A percentile compares a stretch with the other conserved stretches of the same genome.
Evolutionary conservation across 1,139 yeast species (phyloP).

Genomic region (Blastobotrys persicus): DNA sequence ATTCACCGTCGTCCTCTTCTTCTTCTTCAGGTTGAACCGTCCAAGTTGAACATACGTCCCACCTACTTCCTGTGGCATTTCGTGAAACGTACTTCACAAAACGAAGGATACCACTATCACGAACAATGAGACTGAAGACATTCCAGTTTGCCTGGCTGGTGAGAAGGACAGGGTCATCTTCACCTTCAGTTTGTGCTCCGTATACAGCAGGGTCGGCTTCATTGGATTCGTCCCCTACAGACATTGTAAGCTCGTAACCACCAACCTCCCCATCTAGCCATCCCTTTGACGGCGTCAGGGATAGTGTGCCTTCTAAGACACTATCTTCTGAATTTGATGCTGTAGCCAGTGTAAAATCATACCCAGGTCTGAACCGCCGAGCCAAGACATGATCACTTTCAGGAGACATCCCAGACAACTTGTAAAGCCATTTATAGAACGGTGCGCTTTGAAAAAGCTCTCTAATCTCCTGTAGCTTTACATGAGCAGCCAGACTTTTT

Average conservation of each 20-base stretch:
- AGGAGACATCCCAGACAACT: slow-evolving; percentile 63
- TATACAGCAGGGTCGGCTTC: slow-evolving; percentile 33
- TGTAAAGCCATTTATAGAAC: slow-evolving; percentile 68
- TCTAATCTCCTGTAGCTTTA: slow-evolving; percentile 53
- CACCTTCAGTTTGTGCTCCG: slow-evolving; percentile 47
- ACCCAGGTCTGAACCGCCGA: slow-evolving; percentile 92
- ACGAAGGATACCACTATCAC: slow-evolving; percentile 82
- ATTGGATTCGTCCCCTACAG: slow-evolving; percentile 28
- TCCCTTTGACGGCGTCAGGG: slow-evolving; percentile 73
- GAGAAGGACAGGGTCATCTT: slow-evolving; percentile 76
- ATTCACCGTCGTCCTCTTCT: slow-evolving; percentile 35
- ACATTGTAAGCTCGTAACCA: slow-evolving; percentile 86
- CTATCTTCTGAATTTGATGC: slow-evolving; percentile 37
- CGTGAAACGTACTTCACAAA: slow-evolving; percentile 90
- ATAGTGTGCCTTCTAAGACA: slow-evolving; percentile 65
- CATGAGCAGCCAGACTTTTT: slow-evolving; percentile 22
- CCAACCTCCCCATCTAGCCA: slow-evolving; percentile 91
- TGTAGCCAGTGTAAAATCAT: slow-evolving; percentile 90
- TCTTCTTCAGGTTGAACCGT: slow-evolving; percentile 51
- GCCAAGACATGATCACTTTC: slow-evolving; percentile 66
- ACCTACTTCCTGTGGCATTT: slow-evolving; percentile 85
- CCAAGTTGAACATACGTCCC: slow-evolving; percentile 89
- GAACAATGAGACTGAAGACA: slow-evolving; percentile 66
- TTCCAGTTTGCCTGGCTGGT: slow-evolving; percentile 88
- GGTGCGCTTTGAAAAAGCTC: slow-evolving; percentile 56